Evolutionary conservation across 2,329 filamentous ascomycete genomes (phyloP).

Genomic region (Dactylellina leptospora): DNA sequence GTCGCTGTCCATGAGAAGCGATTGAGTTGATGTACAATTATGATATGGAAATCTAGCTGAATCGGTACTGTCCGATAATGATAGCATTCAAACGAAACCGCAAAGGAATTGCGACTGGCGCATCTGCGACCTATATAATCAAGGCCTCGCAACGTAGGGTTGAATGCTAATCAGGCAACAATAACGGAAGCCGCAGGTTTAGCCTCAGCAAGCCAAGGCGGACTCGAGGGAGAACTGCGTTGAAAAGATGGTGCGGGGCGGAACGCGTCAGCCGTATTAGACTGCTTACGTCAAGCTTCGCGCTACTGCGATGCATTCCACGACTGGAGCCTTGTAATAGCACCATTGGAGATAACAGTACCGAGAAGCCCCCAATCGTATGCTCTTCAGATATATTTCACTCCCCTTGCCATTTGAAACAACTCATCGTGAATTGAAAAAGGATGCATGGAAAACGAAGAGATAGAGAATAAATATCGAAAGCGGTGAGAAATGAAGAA

Average conservation of each 20-base stretch:
- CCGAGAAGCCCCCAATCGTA: too few relatives aligned
- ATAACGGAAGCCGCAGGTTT: conserved; percentile 5
- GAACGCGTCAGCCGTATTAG: conserved; percentile 34
- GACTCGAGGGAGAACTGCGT: conserved; percentile 13
- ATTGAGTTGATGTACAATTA: too few relatives aligned
- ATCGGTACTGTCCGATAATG: not conserved
- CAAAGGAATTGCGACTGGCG: too few relatives aligned
- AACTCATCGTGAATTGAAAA: too few relatives aligned
- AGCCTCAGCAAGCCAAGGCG: conserved; percentile 2
- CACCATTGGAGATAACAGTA: too few relatives aligned
- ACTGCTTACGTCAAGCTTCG: conserved; percentile 39
- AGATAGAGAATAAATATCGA: conserved; percentile 10
- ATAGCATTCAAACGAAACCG: too few relatives aligned
- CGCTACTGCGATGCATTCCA: too few relatives aligned
- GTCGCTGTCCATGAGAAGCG: not conserved
- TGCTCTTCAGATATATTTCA: too few relatives aligned
- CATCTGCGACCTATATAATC: too few relatives aligned
- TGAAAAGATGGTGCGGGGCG: conserved; percentile 12
- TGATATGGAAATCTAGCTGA: not conserved
- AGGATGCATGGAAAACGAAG: conserved; percentile 8
- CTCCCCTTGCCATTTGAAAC: too few relatives aligned
- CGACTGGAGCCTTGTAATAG: too few relatives aligned
- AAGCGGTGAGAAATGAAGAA: not conserved
- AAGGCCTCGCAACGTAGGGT: too few relatives aligned
- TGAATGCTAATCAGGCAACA: not conserved